These are phyloP conservation scores for Nelumbo lutea DNA, from an alignment of 164 flowering plant genomes.

Conservation along the genomic window DNA sequence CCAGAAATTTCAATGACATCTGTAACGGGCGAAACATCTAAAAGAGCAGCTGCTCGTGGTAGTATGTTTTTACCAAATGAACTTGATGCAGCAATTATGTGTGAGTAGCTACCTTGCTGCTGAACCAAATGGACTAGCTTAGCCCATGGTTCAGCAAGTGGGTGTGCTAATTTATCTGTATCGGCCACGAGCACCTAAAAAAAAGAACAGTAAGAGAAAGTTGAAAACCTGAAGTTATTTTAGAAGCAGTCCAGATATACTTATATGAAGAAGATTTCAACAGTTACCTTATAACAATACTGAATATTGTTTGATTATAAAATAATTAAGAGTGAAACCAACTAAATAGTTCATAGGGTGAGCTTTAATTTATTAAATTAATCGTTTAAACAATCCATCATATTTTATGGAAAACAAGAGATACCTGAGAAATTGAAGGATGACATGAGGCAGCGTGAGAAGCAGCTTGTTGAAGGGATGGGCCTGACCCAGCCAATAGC, in stretches of 20 bases:
- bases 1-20: constrained; percentile 69
- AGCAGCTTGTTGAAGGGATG: constrained; percentile 78
- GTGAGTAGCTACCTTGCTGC: constrained; percentile 60
- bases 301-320: not conserved
- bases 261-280: no score
- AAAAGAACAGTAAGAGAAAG: not conserved
- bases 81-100: constrained; percentile 72
- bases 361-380: not conserved
- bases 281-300: not conserved
- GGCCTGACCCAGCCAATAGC: constrained; percentile 80
- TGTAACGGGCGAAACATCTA: constrained; percentile 91
- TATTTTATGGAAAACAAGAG: not conserved
- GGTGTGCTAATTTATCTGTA: constrained; percentile 57
- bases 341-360: no score
- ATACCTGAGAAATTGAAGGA: constrained; percentile 78
- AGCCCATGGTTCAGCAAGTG: constrained; percentile 96
- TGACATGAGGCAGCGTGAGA: constrained; percentile 64
- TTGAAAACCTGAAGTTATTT: not conserved
- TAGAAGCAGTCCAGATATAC: not conserved
- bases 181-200: constrained; percentile 87
- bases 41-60: constrained; percentile 92
- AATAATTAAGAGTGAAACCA: not conserved
- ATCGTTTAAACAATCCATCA: not conserved
- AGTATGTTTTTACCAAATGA: constrained; percentile 92
- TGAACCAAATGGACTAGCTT: constrained; percentile 73